Percentiles rank a stretch among this genome's conserved stretches.
Evolutionary conservation across 768 basidiomycete species (phyloP).

Genomic region (Calocera viscosa): DNA sequence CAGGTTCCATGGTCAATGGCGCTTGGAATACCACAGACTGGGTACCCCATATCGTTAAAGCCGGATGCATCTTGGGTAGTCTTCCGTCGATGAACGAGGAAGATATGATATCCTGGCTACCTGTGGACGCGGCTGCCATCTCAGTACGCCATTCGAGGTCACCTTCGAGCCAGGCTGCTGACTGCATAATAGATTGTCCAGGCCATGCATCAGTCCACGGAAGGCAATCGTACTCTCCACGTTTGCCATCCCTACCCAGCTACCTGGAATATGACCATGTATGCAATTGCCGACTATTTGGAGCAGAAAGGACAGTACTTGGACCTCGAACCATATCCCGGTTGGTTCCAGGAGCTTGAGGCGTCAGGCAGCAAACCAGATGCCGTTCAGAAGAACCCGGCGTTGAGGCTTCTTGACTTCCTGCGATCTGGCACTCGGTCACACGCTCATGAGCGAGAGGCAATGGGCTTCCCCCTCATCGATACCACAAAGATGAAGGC

Average conservation of each 20-base stretch:
- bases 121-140: slow-evolving; percentile 1
- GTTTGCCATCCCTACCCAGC: neutral
- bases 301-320: neutral
- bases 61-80: neutral
- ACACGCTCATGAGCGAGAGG: neutral
- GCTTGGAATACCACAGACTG: slow-evolving; percentile 9
- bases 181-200: neutral
- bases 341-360: neutral
- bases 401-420: neutral
- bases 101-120: slow-evolving; percentile 1
- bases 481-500: neutral
- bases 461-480: neutral
- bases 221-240: neutral
- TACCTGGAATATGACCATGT: neutral
- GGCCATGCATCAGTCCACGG: neutral
- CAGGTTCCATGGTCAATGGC: slow-evolving; percentile 4
- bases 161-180: neutral
- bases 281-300: neutral
- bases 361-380: neutral
- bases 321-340: neutral
- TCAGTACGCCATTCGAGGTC: neutral
- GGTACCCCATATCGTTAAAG: slow-evolving; percentile 9
- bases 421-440: neutral
- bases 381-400: neutral
- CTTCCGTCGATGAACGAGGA: neutral